Conservation (phyloP, 371 early-diverging fungal species). For the Mortierella sp. region DNA sequence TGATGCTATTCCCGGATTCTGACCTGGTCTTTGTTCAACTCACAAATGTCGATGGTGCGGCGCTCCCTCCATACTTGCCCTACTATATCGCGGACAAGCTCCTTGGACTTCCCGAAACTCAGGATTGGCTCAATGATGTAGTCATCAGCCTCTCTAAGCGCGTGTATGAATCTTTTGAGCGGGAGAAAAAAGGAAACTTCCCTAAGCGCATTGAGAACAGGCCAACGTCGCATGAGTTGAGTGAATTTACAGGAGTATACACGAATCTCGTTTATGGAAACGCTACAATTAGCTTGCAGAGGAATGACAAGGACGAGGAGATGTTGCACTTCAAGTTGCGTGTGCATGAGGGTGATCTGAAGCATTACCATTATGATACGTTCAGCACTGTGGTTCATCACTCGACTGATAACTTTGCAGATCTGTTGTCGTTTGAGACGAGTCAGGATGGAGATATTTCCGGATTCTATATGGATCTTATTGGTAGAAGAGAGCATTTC, state of each 20-base stretch:
- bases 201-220: conserved; percentile 24
- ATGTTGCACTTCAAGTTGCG: neutral
- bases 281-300: conserved; percentile 4
- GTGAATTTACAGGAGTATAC: conserved; percentile 21
- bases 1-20: conserved; percentile 13
- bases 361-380: conserved; percentile 36
- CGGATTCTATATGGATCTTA: too few species aligned
- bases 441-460: too few species aligned
- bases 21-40: conserved; percentile 19
- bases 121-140: conserved; percentile 22
- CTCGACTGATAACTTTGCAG: too few species aligned
- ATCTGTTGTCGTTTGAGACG: too few species aligned
- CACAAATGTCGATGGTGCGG: conserved; percentile 6
- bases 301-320: neutral
- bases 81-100: conserved; percentile 29
- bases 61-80: neutral
- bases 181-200: neutral
- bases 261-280: conserved; percentile 13
- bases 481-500: too few species aligned
- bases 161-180: neutral
- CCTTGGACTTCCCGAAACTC: conserved; percentile 17
- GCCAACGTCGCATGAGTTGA: neutral
- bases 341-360: neutral
- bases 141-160: neutral
- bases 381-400: neutral